These are phyloP conservation scores for Fusarium tanahbumbuense DNA, from an alignment of 2,329 filamentous ascomycete genomes.

Conservation along the genomic window DNA sequence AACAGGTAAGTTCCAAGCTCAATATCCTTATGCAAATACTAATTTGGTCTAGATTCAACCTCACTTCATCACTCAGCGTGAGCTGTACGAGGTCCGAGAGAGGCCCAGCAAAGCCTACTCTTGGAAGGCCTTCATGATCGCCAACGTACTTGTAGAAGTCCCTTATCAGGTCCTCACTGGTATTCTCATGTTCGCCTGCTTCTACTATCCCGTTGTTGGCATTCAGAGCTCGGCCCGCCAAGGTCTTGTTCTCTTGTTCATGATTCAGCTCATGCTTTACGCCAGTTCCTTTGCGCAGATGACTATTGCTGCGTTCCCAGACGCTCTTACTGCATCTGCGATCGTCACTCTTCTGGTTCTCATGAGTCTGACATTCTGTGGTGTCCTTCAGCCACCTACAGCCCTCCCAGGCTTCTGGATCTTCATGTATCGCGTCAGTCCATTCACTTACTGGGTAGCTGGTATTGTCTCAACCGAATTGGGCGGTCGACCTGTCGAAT, in stretches of 20 bases:
- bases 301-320: constrained; percentile 76
- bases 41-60: constrained; percentile 70
- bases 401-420: constrained; percentile 75
- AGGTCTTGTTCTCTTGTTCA: constrained; percentile 73
- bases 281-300: constrained; percentile 79
- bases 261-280: constrained; percentile 76
- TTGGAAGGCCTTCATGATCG: constrained; percentile 78
- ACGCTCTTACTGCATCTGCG: constrained; percentile 65
- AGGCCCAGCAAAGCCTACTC: constrained; percentile 79
- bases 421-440: constrained; percentile 76
- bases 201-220: constrained; percentile 74
- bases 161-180: constrained; percentile 76
- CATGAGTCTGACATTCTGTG: constrained; percentile 45
- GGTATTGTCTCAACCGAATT: constrained; percentile 58
- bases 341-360: constrained; percentile 66
- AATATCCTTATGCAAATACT: constrained; percentile 50
- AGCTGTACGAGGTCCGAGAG: constrained; percentile 82
- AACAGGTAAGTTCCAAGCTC: constrained; percentile 59
- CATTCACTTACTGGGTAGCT: constrained; percentile 73
- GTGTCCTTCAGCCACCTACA: constrained; percentile 67
- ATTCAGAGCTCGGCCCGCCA: constrained; percentile 65
- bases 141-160: constrained; percentile 78
- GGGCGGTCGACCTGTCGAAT: constrained; percentile 51
- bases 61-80: constrained; percentile 78
- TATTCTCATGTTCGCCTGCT: constrained; percentile 71